Evolutionary conservation across 2,329 filamentous ascomycete genomes (phyloP).

Genomic region (Didymella lethalis): DNA sequence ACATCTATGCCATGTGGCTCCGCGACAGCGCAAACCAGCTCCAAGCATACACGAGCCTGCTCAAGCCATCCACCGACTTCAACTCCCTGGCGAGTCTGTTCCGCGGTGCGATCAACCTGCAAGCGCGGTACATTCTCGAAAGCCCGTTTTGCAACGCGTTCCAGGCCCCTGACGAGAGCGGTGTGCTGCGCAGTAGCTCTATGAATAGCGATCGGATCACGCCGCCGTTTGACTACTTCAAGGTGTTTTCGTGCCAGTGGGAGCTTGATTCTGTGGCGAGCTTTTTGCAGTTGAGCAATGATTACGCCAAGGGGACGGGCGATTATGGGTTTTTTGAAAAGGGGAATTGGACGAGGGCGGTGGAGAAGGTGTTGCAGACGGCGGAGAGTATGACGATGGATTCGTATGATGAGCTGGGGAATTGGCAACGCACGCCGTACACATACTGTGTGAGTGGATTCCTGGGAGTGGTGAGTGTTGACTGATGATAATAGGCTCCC

Average conservation of each 20-base stretch:
- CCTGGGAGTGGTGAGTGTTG: not conserved
- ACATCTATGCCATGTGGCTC: constrained; percentile 65
- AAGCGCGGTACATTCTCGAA: constrained; percentile 71
- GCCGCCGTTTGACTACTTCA: constrained; percentile 54
- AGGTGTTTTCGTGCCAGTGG: constrained; percentile 62
- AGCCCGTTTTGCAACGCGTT: constrained; percentile 64
- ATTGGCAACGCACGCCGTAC: constrained; percentile 55
- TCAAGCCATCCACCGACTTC: constrained; percentile 58
- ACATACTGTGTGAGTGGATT: constrained; percentile 49
- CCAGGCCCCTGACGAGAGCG: constrained; percentile 59
- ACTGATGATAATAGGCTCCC: constrained; percentile 22
- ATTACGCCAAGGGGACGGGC: constrained; percentile 57
- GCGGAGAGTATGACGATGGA: constrained; percentile 57
- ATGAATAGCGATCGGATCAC: constrained; percentile 54
- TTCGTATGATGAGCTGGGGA: constrained; percentile 56
- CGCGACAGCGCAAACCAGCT: constrained; percentile 71
- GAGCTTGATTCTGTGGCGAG: constrained; percentile 61
- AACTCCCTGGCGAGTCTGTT: constrained; percentile 69
- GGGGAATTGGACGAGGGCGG: constrained; percentile 55
- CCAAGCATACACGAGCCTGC: constrained; percentile 69
- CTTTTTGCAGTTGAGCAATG: constrained; percentile 57
- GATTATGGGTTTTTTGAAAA: constrained; percentile 57
- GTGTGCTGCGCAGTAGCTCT: constrained; percentile 48
- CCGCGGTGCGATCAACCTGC: constrained; percentile 75
- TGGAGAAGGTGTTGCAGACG: constrained; percentile 54